Percentiles rank a stretch among this genome's conserved stretches.
These are phyloP conservation scores for Trichoderma erinaceum DNA, from an alignment of 495 filamentous ascomycete species.

Conservation along the genomic window DNA sequence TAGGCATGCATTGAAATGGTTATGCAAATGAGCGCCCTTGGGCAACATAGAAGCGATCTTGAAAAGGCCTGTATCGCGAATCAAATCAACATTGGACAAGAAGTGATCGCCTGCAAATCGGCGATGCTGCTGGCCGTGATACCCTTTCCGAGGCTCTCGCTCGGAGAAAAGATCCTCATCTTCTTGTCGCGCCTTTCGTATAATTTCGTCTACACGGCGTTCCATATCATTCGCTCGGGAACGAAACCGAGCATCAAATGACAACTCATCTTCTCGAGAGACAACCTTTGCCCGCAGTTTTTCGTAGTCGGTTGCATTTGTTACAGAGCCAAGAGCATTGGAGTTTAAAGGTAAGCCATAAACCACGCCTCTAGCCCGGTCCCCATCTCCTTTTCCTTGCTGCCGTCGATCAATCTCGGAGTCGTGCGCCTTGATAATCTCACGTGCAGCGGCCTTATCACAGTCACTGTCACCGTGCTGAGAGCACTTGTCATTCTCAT, in stretches of 20 bases:
- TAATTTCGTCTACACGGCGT: constrained; percentile 27
- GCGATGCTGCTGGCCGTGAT: constrained; percentile 27
- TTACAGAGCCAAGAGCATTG: neutral
- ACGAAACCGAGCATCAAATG: constrained; percentile 23
- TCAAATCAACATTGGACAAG: constrained; percentile 40
- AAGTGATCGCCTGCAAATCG: constrained; percentile 42
- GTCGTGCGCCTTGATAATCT: constrained; percentile 6
- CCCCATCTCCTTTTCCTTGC: neutral
- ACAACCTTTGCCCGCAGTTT: neutral
- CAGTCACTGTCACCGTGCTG: neutral
- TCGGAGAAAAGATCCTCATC: constrained; percentile 28
- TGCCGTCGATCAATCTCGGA: neutral
- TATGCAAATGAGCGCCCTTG: constrained; percentile 51
- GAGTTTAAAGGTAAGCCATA: neutral
- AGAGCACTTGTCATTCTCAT: too few relatives aligned
- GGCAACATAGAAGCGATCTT: constrained; percentile 39
- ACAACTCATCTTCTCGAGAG: constrained; percentile 20
- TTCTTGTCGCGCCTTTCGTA: constrained; percentile 28
- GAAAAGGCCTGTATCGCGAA: constrained; percentile 40
- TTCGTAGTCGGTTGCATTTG: neutral
- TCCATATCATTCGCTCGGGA: constrained; percentile 20
- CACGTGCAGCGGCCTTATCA: neutral
- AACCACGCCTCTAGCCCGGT: neutral
- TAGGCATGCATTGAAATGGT: constrained; percentile 53
- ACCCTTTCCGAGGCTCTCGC: constrained; percentile 22